A percentile compares a stretch with the other conserved stretches of the same genome.
These are phyloP conservation scores for Scolecobasidium constrictum DNA, from an alignment of 2,329 filamentous ascomycete genomes.

Conservation along the genomic window DNA sequence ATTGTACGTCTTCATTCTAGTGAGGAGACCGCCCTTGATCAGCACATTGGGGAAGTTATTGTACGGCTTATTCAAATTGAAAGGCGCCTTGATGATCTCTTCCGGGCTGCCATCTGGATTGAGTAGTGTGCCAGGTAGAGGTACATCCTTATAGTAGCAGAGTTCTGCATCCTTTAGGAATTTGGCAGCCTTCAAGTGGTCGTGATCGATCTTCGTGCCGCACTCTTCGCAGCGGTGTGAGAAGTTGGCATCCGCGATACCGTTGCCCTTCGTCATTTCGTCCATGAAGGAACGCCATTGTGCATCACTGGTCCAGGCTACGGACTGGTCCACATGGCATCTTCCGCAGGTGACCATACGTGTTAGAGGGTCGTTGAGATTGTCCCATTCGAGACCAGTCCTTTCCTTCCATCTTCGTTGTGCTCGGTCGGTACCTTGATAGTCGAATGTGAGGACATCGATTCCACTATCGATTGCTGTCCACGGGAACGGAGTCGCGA, in stretches of 20 bases:
- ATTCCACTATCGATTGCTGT: conserved; percentile 45
- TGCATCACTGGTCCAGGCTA: conserved; percentile 49
- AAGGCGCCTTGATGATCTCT: background rate
- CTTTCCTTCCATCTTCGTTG: conserved; percentile 34
- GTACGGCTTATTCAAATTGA: conserved; percentile 42
- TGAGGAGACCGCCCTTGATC: conserved; percentile 36
- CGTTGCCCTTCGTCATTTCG: conserved; percentile 34
- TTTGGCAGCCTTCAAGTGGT: conserved; percentile 49
- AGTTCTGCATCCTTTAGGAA: conserved; percentile 50
- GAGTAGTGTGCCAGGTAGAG: conserved; percentile 6
- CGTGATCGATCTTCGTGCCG: conserved; percentile 38
- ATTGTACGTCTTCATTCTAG: conserved; percentile 25
- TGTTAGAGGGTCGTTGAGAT: conserved; percentile 36
- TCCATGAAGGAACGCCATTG: conserved; percentile 28
- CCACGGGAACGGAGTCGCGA: conserved; percentile 59
- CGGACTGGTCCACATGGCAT: conserved; percentile 33
- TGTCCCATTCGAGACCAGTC: conserved; percentile 49
- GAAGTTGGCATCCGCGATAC: conserved; percentile 52
- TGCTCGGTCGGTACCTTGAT: conserved; percentile 35
- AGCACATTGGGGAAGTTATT: conserved; percentile 41
- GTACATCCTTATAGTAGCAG: background rate
- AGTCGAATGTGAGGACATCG: conserved; percentile 46
- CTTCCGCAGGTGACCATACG: conserved; percentile 46
- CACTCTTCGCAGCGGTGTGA: conserved; percentile 41
- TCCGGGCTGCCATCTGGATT: conserved; percentile 4